Percentiles rank a stretch among this genome's conserved stretches.
phyloP scores from a whole-genome alignment of 139 green algal genomes.

The Closterium sp. region DNA sequence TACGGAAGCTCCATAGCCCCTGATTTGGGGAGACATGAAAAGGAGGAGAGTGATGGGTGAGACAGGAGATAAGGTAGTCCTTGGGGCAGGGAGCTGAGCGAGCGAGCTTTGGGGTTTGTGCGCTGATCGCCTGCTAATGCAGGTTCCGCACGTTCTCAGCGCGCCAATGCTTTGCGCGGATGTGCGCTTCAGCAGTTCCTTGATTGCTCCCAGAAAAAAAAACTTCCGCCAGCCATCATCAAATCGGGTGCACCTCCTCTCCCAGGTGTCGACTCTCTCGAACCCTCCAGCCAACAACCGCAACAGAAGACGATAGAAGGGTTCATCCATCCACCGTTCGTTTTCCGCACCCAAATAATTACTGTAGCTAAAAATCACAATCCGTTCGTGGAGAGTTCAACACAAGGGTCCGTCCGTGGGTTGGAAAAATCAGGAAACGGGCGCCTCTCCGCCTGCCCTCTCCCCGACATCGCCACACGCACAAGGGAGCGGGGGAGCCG shows the following conservation, averaged over 20 bases:
- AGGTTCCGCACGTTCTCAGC: background rate
- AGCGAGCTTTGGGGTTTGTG: background rate
- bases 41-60: background rate
- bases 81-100: background rate
- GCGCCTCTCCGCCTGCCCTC: too few species aligned
- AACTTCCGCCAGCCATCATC: background rate
- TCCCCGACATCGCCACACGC: too few species aligned
- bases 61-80: background rate
- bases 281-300: background rate
- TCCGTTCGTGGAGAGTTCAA: too few species aligned
- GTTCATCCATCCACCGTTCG: too few species aligned
- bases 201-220: background rate
- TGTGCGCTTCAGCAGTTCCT: background rate
- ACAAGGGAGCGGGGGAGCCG: too few species aligned
- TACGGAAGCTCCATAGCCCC: background rate
- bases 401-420: too few species aligned
- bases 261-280: too few species aligned
- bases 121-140: background rate
- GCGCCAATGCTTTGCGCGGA: background rate
- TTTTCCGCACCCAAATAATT: too few species aligned
- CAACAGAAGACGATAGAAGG: background rate
- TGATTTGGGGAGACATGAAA: background rate
- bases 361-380: too few species aligned
- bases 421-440: too few species aligned
- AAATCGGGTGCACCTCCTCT: background rate